These are phyloP conservation scores for Edhazardia aedis DNA, from an alignment of 371 early-diverging fungal species.

Conservation along the genomic window DNA sequence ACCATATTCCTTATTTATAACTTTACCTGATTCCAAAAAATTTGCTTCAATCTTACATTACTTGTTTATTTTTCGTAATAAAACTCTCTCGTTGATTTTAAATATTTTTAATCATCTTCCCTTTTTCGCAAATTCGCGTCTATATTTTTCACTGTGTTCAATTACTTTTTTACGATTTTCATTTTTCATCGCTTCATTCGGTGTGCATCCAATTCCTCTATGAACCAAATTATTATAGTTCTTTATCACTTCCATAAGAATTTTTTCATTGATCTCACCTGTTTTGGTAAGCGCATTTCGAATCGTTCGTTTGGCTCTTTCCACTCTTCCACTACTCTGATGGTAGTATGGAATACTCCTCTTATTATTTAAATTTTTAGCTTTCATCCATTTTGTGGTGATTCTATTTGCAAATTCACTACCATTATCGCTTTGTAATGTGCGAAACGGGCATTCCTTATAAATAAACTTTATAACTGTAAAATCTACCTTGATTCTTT, in stretches of 20 bases:
- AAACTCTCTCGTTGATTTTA: not conserved
- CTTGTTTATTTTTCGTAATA: not conserved
- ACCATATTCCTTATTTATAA: not conserved
- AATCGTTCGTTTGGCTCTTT: slow-evolving; percentile 2
- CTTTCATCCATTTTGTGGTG: not conserved
- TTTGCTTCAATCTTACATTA: not conserved
- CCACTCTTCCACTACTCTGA: not conserved
- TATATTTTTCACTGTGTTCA: not conserved
- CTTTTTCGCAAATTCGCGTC: not conserved
- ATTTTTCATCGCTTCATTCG: too few species aligned
- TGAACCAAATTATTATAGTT: not conserved
- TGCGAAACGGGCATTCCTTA: not conserved
- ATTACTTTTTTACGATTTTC: not conserved
- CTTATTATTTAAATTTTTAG: not conserved
- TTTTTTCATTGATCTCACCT: not conserved
- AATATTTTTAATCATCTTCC: not conserved
- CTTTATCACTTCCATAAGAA: not conserved
- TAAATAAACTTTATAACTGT: not conserved
- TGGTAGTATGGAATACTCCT: not conserved
- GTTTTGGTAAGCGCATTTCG: not conserved
- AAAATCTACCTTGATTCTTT: not conserved
- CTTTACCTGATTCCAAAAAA: not conserved
- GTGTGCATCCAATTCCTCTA: slow-evolving; percentile 3
- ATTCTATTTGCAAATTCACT: not conserved
- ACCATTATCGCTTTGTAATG: not conserved